phyloP scores from a whole-genome alignment of 306 rosid genomes.

The Vigna unguiculata region DNA sequence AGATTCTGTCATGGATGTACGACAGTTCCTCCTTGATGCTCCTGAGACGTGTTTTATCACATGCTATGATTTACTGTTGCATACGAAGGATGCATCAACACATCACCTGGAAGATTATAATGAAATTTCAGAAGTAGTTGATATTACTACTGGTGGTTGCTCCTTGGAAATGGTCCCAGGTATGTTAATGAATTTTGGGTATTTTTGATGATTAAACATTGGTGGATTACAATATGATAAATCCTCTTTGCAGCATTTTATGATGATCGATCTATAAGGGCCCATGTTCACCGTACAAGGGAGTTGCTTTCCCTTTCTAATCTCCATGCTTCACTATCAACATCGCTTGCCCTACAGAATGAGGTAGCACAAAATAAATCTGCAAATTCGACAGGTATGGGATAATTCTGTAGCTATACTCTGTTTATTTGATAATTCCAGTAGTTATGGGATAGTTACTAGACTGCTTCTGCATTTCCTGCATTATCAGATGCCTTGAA shows the following conservation, averaged over 20 bases:
- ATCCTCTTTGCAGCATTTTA: slow-evolving; percentile 78
- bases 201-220: slow-evolving; percentile 30
- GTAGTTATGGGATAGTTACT: slow-evolving; percentile 30
- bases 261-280: slow-evolving; percentile 98
- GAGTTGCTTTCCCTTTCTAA: slow-evolving; percentile 93
- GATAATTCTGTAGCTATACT: slow-evolving; percentile 36
- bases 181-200: slow-evolving; percentile 45
- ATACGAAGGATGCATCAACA: slow-evolving; percentile 82
- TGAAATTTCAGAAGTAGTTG: slow-evolving; percentile 98
- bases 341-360: slow-evolving; percentile 95
- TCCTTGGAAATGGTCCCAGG: slow-evolving; percentile 99
- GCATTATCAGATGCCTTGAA: slow-evolving; percentile 61
- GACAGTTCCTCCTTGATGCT: slow-evolving; percentile 98
- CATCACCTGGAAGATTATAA: slow-evolving; percentile 92
- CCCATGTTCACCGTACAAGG: slow-evolving; percentile 94
- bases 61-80: slow-evolving; percentile 91
- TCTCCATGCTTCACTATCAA: slow-evolving; percentile 90
- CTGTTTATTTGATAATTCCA: slow-evolving; percentile 5
- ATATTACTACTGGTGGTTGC: slow-evolving; percentile 93
- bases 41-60: slow-evolving; percentile 97
- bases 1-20: slow-evolving; percentile 95
- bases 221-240: slow-evolving; percentile 47
- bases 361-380: slow-evolving; percentile 74
- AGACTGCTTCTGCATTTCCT: slow-evolving; percentile 46
- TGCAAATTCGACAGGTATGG: slow-evolving; percentile 76